Conservation (phyloP, 73 alveolate genomes). For the Tetrahymena thermophila region DNA sequence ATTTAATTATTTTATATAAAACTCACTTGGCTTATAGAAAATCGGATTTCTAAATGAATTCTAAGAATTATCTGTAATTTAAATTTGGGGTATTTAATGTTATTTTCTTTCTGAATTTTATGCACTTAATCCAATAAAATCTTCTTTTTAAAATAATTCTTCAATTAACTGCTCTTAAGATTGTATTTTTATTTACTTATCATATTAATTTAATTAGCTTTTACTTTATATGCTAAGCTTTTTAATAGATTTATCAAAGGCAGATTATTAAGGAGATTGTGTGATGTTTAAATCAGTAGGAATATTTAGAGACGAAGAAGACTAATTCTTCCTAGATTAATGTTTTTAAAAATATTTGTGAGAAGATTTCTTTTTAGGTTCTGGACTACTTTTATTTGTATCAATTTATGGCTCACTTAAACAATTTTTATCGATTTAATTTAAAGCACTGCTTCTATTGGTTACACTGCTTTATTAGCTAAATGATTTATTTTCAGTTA, state of each 20-base stretch:
- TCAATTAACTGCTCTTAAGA: background rate
- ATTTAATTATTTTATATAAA: no score
- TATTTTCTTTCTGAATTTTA: background rate
- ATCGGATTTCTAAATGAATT: background rate
- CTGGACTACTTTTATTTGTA: background rate
- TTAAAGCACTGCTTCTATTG: background rate
- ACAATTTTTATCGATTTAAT: background rate
- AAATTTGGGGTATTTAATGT: background rate
- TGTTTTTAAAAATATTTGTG: no score
- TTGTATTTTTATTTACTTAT: no score
- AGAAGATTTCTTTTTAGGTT: background rate
- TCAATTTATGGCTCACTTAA: background rate
- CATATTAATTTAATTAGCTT: no score
- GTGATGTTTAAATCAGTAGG: background rate
- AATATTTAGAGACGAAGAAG: background rate
- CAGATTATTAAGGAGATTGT: background rate
- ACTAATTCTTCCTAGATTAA: background rate
- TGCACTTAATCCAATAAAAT: background rate
- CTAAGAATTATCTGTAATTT: background rate
- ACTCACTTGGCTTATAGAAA: background rate
- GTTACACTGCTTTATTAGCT: background rate
- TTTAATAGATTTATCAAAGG: background rate
- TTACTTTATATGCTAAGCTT: background rate
- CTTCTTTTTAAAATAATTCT: background rate
- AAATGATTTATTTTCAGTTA: background rate